Base-by-base conservation (phyloP, 2,329 filamentous ascomycete genomes). In the Nannizzia gypsea region DNA sequence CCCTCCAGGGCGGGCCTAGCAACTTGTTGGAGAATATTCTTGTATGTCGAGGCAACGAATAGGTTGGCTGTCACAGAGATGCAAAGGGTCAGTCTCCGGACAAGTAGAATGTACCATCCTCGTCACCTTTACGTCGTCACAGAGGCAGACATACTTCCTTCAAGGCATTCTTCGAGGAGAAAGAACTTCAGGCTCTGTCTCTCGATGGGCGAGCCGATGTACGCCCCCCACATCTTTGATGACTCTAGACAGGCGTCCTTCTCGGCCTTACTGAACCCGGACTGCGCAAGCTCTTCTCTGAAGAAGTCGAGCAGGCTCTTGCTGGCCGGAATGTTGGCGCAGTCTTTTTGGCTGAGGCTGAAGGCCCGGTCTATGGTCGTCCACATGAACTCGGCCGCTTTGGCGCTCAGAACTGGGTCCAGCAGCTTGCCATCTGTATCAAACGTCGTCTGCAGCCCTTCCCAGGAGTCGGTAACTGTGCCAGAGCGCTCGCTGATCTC, bases 121-220 rank as follows among this genome's bases (percentile, higher is more conserved):
- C 22, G 50, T 17, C 22, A 56, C 13, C 31, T 11, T 36, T 3
- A 11, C 9, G 31, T 11, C 31, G 13, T 36, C 31, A 36, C 6
- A 8, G 4, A 6, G 54, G 24, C 3, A 52, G 15, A 69, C 74
- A 63, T 69, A 76, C 78, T 76, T 17, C 83, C 83, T 65, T 85
- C 83, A 56, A 86, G 81, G 60, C 82, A 85, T 67, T 86, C 83
- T 66, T 87, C 84, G 28, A 87, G 72, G 74, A 81, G 84, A 66
- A 85, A 85, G 69, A 82, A 86, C 65, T 79, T 82, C 62, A 87
- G 69, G 66, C 81, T 85, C 67, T 86, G 83, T 50, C 71, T 76
- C 64, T 81, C 78, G 31, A 84, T 74, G 0, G 80, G 76, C 61
- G 81, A 81, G 5, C 84, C 84, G 6, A 86, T 80, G 68, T 86